A percentile compares a stretch with the other conserved stretches of the same genome.
These are phyloP conservation scores for Phytopythium chamaehyphon DNA, from an alignment of 352 stramenopile genomes.

Conservation along the genomic window DNA sequence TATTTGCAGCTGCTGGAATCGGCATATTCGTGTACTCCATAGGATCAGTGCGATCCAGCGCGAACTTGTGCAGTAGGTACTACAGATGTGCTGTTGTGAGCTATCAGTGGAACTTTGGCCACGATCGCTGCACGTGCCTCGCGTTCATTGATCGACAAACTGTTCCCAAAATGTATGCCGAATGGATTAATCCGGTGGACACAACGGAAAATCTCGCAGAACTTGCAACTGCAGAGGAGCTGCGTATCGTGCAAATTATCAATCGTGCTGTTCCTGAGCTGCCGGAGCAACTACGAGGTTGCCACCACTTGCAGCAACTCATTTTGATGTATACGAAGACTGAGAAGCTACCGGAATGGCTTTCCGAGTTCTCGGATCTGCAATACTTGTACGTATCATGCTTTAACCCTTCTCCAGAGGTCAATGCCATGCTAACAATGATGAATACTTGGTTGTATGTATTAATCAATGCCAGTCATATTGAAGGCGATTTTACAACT, in stretches of 20 bases:
- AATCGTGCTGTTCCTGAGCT: slow-evolving; percentile 31
- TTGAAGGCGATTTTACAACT: slow-evolving; percentile 27
- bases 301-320: slow-evolving; percentile 25
- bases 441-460: too few species aligned
- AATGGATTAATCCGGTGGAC: slow-evolving; percentile 37
- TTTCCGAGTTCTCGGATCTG: slow-evolving; percentile 18
- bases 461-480: slow-evolving; percentile 8
- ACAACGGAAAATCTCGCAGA: slow-evolving; percentile 17
- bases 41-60: slow-evolving; percentile 16
- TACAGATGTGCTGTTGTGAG: slow-evolving; percentile 33
- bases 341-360: slow-evolving; percentile 14
- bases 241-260: slow-evolving; percentile 43
- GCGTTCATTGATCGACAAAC: slow-evolving; percentile 31
- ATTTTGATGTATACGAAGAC: slow-evolving; percentile 37
- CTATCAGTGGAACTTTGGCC: slow-evolving; percentile 35
- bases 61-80: slow-evolving; percentile 20
- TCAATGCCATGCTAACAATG: not conserved
- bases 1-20: slow-evolving; percentile 26
- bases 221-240: slow-evolving; percentile 23
- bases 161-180: slow-evolving; percentile 18
- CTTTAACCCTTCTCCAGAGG: too few species aligned
- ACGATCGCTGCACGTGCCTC: slow-evolving; percentile 28
- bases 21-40: slow-evolving; percentile 29
- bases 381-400: slow-evolving; percentile 35
- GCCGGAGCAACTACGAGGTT: slow-evolving; percentile 24